These are phyloP conservation scores for Phyllosticta paracitricarpa DNA, from an alignment of 2,329 filamentous ascomycete species.

Conservation along the genomic window DNA sequence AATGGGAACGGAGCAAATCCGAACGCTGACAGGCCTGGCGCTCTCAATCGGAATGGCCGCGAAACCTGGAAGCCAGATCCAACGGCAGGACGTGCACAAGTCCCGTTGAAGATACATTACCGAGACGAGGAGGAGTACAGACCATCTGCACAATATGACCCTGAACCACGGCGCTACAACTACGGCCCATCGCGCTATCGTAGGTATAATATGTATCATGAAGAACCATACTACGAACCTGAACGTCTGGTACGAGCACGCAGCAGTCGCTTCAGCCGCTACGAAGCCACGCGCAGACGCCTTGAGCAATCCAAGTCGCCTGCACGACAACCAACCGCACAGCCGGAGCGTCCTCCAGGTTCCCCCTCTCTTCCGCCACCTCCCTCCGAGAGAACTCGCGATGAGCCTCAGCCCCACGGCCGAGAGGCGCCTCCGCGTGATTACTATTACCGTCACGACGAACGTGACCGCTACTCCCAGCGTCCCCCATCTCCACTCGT, in stretches of 20 bases:
- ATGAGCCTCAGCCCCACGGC: not conserved
- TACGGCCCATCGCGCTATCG: constrained; percentile 8
- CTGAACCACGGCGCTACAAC: constrained; percentile 1
- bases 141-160: not conserved
- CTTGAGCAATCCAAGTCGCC: constrained; percentile 8
- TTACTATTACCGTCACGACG: constrained; percentile 2
- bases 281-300: constrained; percentile 8
- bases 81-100: not conserved
- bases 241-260: constrained; percentile 2
- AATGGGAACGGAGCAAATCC: not conserved
- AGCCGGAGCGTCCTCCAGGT: constrained; percentile 1
- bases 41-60: not conserved
- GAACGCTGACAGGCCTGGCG: not conserved
- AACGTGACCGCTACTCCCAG: constrained; percentile 2
- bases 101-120: not conserved
- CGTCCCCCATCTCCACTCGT: not conserved
- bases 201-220: constrained; percentile 5
- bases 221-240: not conserved
- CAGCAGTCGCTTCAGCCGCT: constrained; percentile 6
- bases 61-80: not conserved
- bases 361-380: constrained; percentile 1
- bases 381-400: not conserved
- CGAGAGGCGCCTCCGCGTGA: not conserved
- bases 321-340: constrained; percentile 1
- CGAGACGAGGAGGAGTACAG: constrained; percentile 6